A percentile compares a stretch with the other conserved stretches of the same genome.
Evolutionary conservation across 1,284 basidiomycete genomes (phyloP).

Genomic region (Acaromyces ingoldii): DNA sequence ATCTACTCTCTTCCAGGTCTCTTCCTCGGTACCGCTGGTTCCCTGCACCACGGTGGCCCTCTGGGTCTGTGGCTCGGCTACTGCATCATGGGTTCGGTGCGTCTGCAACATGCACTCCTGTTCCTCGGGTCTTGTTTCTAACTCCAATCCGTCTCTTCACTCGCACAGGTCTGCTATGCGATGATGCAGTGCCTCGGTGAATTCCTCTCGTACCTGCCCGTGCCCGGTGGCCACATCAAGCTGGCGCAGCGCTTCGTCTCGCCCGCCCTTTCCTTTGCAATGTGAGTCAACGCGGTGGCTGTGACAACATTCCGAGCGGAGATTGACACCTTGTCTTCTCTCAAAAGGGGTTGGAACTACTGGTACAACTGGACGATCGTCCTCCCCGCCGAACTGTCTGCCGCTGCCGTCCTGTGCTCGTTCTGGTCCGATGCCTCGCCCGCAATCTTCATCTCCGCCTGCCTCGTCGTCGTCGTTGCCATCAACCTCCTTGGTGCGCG

Average conservation of each 20-base stretch:
- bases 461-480: conserved; percentile 67
- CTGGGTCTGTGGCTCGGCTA: conserved; percentile 52
- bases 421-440: conserved; percentile 33
- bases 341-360: conserved; percentile 72
- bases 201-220: conserved; percentile 58
- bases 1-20: conserved; percentile 28
- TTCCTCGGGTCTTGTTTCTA: neutral
- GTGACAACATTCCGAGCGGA: no score
- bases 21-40: conserved; percentile 70
- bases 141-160: neutral
- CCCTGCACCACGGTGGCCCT: conserved; percentile 54
- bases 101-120: neutral
- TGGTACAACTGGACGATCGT: conserved; percentile 19
- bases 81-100: conserved; percentile 39
- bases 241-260: conserved; percentile 73
- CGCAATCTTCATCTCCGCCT: conserved; percentile 61
- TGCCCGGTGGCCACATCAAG: conserved; percentile 69
- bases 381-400: conserved; percentile 71
- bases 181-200: conserved; percentile 54
- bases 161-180: conserved; percentile 26
- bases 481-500: conserved; percentile 68
- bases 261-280: conserved; percentile 63
- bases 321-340: no score
- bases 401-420: conserved; percentile 62
- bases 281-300: no score